These are phyloP conservation scores for Tylopilus sp. DNA, from an alignment of 1,284 basidiomycete genomes.

Conservation along the genomic window DNA sequence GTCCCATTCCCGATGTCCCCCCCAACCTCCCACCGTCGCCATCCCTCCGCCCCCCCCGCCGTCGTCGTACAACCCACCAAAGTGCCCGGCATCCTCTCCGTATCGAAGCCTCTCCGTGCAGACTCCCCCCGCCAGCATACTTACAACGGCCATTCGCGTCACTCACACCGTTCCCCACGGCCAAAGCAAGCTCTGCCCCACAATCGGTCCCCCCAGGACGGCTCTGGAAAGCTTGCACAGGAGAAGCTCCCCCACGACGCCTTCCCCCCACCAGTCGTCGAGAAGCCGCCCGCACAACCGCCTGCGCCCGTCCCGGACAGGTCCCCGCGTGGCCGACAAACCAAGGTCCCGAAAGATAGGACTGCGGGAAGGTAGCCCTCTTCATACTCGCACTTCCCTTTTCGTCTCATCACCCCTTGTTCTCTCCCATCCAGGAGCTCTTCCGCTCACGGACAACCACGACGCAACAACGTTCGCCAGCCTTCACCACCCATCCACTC, in stretches of 20 bases:
- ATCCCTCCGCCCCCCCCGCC: constrained; percentile 63
- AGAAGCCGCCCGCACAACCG: constrained; percentile 26
- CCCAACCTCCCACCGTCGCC: constrained; percentile 48
- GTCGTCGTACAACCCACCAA: constrained; percentile 66
- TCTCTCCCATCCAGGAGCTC: constrained; percentile 39
- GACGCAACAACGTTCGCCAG: constrained; percentile 51
- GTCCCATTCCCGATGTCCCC: constrained; percentile 37
- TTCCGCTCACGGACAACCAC: constrained; percentile 45
- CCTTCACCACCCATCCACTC: constrained; percentile 54
- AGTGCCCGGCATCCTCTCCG: constrained; percentile 64
- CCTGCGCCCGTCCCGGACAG: constrained; percentile 22
- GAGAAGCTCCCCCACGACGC: constrained; percentile 15
- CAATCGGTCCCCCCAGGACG: constrained; percentile 17
- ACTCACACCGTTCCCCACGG: constrained; percentile 38
- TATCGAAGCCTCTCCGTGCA: constrained; percentile 54
- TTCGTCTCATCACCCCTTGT: constrained; percentile 10
- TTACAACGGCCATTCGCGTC: constrained; percentile 27
- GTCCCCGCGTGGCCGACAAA: constrained; percentile 28
- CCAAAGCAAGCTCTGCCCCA: constrained; percentile 30
- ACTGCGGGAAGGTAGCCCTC: constrained; percentile 27
- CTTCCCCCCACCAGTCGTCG: constrained; percentile 11
- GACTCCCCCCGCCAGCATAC: constrained; percentile 36
- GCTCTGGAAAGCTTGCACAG: constrained; percentile 16
- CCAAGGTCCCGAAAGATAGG: constrained; percentile 33
- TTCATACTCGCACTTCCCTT: not conserved